Base-by-base conservation (phyloP, 208 protist species). In the Crithidia brevicula region DNA sequence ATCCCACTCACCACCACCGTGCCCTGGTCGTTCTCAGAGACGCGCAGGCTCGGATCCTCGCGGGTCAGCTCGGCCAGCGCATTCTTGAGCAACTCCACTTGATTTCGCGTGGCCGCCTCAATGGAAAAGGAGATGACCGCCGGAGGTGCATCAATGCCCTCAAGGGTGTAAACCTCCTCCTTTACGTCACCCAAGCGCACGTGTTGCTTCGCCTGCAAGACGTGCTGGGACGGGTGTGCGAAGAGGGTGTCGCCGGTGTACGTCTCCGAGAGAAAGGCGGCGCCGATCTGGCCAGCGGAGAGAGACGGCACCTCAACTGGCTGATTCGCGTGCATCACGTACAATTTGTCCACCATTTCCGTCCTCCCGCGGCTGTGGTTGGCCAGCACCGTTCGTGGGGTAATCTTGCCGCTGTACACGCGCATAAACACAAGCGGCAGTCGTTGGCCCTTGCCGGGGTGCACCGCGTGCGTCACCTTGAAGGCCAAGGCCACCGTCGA, bases 41-140 rank as follows among this genome's bases (percentile, higher is more conserved):
- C 80, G 20, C 91, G 78, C 67, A 99, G 92, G 31, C 96, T 98
- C 22, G 97, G 97, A 72, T 98, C 97, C 79, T 99, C 97, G 45
- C 88, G 79, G 56, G 85, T 79, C 57, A 99, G 94, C 61, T 97
- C 87, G n/a, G 68, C 43, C 27, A 99, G 81, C 3, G 97, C 97
- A 60, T 97, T 92, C 27, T 88, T 81, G 34, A 99, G 89, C 34
- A 93, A 89, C 27, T 80, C 69, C 20, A 90, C 73, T 51, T 98
- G 90, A 16, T 83, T 79, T 40, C 82, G 89, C 25, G 79, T 93
- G n/a, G 93, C 92, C 13, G 96, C 90, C 82, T 94, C 80, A 25
- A 99, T 83, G 4, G 97, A 85, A 27, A 98, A 92, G 9, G 96
- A 98, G 67, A 99, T 94, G 40, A 99, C 98, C 28, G 98, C 93